Evolutionary conservation across 768 basidiomycete genomes (phyloP), one percentile per base, ranked within the genome.

Genomic region (Russula sp.): DNA sequence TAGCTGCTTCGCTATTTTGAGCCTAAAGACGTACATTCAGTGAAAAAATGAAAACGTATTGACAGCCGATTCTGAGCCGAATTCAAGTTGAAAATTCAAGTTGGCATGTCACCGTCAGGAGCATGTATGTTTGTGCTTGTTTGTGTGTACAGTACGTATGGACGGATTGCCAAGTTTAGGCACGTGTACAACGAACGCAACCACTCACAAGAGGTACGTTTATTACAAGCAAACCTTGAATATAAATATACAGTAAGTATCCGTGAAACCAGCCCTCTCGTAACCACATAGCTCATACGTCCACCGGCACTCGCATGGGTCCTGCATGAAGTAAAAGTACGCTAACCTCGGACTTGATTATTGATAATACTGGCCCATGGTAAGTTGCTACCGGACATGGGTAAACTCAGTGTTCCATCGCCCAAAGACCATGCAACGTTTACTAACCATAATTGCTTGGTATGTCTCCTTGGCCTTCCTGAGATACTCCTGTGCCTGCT

Each of bases 401-500:
- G 10, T 26, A 2, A 24, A 2, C 20, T 59, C 57, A 59, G 20
- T 10, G 13, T 53, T 22, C 16, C 36, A 55, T 48, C 40, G n/a
- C 22, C 5, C 18, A 22, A 26, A 26, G 59, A 10, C 11, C 5
- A 48, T 54, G 30, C 26, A 36, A 6, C 3, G 11, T 18, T 11
- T 16, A 55, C 52, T 14, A 32, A 64, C 63, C 63, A 59, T 13
- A 18, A 64, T 55, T 1, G 14, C 40, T 48, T 14, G 8, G 11
- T 59, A 13, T 3, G 63, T 55, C 36, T 59, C 63, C 16, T 38
- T 58, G 26, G 58, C 63, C 28, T 64, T n/a, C n/a, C 49, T 46
- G 16, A 54, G 52, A 28, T 64, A 64, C 4, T 30, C 26, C 13
- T 59, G 58, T 20, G 52, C 32, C 34, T 55, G 52, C 7, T 36